Percentiles rank a stretch among this genome's conserved stretches.
Conservation (phyloP, 768 basidiomycete species). For the Amanita polypyramis region DNA sequence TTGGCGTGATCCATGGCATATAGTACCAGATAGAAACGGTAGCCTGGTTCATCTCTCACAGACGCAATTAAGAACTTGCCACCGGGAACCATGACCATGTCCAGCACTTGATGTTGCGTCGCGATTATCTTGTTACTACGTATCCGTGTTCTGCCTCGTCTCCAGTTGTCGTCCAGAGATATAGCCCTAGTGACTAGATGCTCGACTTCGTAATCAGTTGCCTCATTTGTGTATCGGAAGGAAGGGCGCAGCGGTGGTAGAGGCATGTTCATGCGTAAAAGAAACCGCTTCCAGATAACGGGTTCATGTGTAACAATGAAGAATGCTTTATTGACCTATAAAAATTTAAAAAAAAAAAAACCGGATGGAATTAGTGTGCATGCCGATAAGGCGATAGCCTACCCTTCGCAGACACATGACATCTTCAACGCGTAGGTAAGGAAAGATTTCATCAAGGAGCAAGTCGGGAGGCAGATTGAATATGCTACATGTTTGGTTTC, state of each 20-base stretch:
- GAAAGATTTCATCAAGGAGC: slow-evolving; percentile 32
- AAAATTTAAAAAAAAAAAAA: no score
- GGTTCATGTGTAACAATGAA: slow-evolving; percentile 59
- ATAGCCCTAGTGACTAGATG: slow-evolving; percentile 50
- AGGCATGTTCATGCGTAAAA: slow-evolving; percentile 42
- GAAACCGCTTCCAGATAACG: slow-evolving; percentile 57
- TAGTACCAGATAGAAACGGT: slow-evolving; percentile 39
- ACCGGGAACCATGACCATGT: slow-evolving; percentile 51
- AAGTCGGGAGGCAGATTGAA: slow-evolving; percentile 28
- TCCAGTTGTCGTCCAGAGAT: slow-evolving; percentile 53
- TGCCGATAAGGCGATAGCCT: slow-evolving; percentile 5
- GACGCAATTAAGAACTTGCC: slow-evolving; percentile 62
- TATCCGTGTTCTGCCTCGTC: slow-evolving; percentile 26
- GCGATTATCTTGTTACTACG: slow-evolving; percentile 16
- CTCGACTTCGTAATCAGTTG: slow-evolving; percentile 38
- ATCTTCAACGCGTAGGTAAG: slow-evolving; percentile 33
- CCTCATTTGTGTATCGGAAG: slow-evolving; percentile 27
- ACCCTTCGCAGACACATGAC: slow-evolving; percentile 36
- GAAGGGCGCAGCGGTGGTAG: slow-evolving; percentile 55
- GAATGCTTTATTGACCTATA: slow-evolving; percentile 53
- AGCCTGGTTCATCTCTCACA: slow-evolving; percentile 31
- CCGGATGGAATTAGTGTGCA: neutral
- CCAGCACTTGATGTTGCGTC: slow-evolving; percentile 31
- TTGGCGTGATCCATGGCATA: slow-evolving; percentile 47
- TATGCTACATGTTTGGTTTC: slow-evolving; percentile 15